These are phyloP conservation scores for Sugiyamaella paludigena DNA, from an alignment of 1,139 yeast species.

Conservation along the genomic window DNA sequence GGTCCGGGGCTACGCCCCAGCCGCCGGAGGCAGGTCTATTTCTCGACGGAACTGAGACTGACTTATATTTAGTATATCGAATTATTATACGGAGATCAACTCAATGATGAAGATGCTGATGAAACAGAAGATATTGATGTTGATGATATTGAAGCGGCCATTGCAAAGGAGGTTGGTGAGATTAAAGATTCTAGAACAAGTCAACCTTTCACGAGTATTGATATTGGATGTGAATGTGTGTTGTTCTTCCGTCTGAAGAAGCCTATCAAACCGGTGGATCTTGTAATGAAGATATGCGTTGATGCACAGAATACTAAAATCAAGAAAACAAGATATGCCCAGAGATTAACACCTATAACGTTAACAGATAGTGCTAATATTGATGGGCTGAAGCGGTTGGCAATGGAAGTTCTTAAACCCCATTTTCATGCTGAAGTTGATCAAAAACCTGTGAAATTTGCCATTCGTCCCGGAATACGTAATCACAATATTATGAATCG, in stretches of 20 bases:
- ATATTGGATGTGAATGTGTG: constrained; percentile 76
- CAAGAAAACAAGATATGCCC: constrained; percentile 62
- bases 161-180: constrained; percentile 63
- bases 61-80: constrained; percentile 29
- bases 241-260: constrained; percentile 75
- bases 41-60: constrained; percentile 12
- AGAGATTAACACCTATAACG: constrained; percentile 77
- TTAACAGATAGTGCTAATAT: constrained; percentile 69
- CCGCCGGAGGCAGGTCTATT: constrained; percentile 19
- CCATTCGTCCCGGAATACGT: constrained; percentile 75
- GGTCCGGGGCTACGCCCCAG: constrained; percentile 20
- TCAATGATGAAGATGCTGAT: constrained; percentile 41
- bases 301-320: constrained; percentile 50
- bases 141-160: constrained; percentile 68
- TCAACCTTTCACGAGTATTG: constrained; percentile 56
- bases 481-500: constrained; percentile 73
- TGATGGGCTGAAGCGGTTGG: constrained; percentile 61
- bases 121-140: constrained; percentile 38
- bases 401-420: constrained; percentile 57
- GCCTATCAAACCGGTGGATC: constrained; percentile 73
- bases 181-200: constrained; percentile 44
- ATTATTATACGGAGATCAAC: constrained; percentile 42
- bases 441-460: constrained; percentile 57
- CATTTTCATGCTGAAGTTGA: constrained; percentile 59
- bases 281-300: constrained; percentile 61